Conservation (phyloP, 108 stramenopile species). For the Aurantiochytrium sp. region DNA sequence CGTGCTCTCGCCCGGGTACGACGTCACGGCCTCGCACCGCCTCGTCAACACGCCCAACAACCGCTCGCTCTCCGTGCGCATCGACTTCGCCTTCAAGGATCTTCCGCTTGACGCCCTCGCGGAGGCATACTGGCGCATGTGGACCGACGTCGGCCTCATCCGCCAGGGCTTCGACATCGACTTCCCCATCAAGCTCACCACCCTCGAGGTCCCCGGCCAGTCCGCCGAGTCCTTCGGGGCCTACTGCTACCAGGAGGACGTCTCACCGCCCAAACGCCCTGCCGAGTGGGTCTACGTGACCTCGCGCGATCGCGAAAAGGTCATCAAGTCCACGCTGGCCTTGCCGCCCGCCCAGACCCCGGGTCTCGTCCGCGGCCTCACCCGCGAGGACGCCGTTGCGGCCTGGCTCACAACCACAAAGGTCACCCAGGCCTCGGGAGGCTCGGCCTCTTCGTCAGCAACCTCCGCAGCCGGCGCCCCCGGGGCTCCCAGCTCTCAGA, state of each 20-base stretch:
- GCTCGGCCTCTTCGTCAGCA: too few relatives aligned
- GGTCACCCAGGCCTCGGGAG: neutral
- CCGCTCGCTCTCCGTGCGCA: neutral
- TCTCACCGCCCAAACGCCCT: neutral
- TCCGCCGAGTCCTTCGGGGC: neutral
- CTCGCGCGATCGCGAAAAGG: neutral
- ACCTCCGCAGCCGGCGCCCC: neutral
- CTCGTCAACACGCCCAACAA: neutral
- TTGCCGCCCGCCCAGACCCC: neutral
- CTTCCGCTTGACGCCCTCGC: neutral
- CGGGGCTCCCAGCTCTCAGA: too few relatives aligned
- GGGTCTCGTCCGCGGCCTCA: neutral
- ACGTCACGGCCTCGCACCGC: neutral
- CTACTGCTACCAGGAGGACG: neutral
- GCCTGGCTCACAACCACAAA: neutral
- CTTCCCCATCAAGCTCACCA: neutral
- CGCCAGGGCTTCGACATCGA: neutral
- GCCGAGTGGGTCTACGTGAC: conserved; percentile 9
- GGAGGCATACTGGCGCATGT: conserved; percentile 18
- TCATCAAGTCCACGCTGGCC: neutral
- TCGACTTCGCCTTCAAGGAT: neutral
- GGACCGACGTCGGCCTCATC: neutral
- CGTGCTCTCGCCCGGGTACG: neutral
- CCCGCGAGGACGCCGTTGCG: neutral
- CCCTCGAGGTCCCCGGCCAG: neutral